Conservation (phyloP, 495 filamentous ascomycete species). For the Podospora australis region DNA sequence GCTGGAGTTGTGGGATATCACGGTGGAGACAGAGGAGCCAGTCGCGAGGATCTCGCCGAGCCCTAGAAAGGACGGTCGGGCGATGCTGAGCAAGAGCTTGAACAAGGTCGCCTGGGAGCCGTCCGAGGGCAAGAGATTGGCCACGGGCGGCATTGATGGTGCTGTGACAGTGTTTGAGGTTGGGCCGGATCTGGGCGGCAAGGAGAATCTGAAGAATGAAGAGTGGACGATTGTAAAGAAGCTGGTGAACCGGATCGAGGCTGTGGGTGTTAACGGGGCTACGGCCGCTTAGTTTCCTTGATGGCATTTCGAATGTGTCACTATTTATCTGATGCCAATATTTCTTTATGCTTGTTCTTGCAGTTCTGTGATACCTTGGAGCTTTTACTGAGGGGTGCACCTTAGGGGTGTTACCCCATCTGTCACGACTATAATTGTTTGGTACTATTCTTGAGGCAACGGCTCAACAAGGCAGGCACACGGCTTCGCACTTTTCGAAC, state of each 20-base stretch:
- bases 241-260: conserved; percentile 64
- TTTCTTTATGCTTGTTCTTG: background rate
- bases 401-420: background rate
- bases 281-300: conserved; percentile 20
- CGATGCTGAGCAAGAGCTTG: conserved; percentile 67
- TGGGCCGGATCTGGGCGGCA: conserved; percentile 72
- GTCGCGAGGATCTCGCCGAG: conserved; percentile 67
- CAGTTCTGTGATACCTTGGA: background rate
- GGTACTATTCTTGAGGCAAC: background rate
- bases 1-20: conserved; percentile 93
- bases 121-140: conserved; percentile 76
- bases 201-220: conserved; percentile 70
- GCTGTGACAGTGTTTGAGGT: conserved; percentile 91
- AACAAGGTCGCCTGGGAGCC: conserved; percentile 93
- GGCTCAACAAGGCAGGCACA: background rate
- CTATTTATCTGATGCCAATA: background rate
- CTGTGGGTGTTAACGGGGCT: conserved; percentile 29
- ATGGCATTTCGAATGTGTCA: background rate
- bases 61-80: conserved; percentile 49
- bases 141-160: conserved; percentile 85
- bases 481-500: too few relatives aligned
- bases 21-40: conserved; percentile 84
- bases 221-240: conserved; percentile 91
- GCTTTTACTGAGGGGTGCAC: background rate
- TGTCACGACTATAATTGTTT: background rate